Evolutionary conservation across 345 rosid species (phyloP).

Genomic region (Durio zibethinus): DNA sequence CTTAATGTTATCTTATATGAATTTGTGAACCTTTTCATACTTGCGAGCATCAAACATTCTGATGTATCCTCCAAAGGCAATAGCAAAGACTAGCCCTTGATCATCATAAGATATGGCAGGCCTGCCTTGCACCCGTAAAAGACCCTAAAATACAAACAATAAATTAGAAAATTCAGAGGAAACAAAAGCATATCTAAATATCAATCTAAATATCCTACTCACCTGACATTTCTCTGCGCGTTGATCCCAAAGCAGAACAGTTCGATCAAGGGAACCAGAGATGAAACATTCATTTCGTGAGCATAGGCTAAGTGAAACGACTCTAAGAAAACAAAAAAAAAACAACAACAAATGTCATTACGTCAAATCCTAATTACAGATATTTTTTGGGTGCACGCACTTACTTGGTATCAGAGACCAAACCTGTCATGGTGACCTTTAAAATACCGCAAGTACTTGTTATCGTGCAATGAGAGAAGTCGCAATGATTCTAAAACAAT

Average conservation of each 20-base stretch:
- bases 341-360: background rate
- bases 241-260: constrained; percentile 98
- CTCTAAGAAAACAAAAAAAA: constrained; percentile 31
- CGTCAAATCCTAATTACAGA: background rate
- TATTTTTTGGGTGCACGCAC: background rate
- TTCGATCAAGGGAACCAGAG: constrained; percentile 94
- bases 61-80: constrained; percentile 90
- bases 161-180: background rate
- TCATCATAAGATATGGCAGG: constrained; percentile 98
- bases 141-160: constrained; percentile 42
- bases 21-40: constrained; percentile 76
- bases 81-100: constrained; percentile 84
- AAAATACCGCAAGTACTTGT: constrained; percentile 92
- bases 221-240: constrained; percentile 97
- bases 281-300: constrained; percentile 81
- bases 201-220: constrained; percentile 9
- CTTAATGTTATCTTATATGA: background rate
- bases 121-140: constrained; percentile 78
- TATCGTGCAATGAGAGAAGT: constrained; percentile 91
- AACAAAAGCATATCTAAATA: background rate
- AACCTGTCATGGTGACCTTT: constrained; percentile 99
- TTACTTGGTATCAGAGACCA: constrained; percentile 10
- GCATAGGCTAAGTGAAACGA: constrained; percentile 90
- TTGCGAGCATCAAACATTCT: constrained; percentile 94
- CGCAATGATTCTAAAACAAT: constrained; percentile 65